These are phyloP conservation scores for Umbelopsis isabellina DNA, from an alignment of 192 early-diverging fungal species.

Conservation along the genomic window DNA sequence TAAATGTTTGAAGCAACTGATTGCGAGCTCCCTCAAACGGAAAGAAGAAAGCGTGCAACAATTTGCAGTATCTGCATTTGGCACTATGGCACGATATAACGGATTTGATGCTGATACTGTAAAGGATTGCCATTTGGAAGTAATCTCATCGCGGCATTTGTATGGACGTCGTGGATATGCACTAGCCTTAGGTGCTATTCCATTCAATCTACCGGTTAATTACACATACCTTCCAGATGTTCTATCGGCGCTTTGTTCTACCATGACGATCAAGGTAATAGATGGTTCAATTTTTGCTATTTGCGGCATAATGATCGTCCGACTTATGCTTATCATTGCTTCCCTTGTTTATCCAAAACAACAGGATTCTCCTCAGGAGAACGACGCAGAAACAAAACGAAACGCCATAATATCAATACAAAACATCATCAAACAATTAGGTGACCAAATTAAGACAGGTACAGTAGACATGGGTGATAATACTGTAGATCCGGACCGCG, in stretches of 20 bases:
- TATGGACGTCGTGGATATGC: constrained; percentile 63
- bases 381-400: constrained; percentile 70
- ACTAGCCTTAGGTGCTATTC: constrained; percentile 64
- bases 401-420: constrained; percentile 67
- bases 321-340: background rate
- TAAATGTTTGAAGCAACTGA: constrained; percentile 51
- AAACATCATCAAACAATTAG: constrained; percentile 48
- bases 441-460: constrained; percentile 40
- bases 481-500: background rate
- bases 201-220: constrained; percentile 34
- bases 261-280: constrained; percentile 30
- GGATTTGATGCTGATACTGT: constrained; percentile 45
- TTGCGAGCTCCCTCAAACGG: constrained; percentile 59
- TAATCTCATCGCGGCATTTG: constrained; percentile 40
- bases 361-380: constrained; percentile 31
- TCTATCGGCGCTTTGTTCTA: constrained; percentile 18
- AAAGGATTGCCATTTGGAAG: constrained; percentile 36
- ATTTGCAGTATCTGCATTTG: constrained; percentile 51
- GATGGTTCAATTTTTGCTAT: background rate
- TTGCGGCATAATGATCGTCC: background rate
- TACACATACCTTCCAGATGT: constrained; percentile 28
- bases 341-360: background rate
- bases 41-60: constrained; percentile 68
- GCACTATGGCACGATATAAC: constrained; percentile 43
- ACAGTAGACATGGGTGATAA: background rate